Evolutionary conservation across 306 rosid genomes (phyloP).

Genomic region (Vicia faba): DNA sequence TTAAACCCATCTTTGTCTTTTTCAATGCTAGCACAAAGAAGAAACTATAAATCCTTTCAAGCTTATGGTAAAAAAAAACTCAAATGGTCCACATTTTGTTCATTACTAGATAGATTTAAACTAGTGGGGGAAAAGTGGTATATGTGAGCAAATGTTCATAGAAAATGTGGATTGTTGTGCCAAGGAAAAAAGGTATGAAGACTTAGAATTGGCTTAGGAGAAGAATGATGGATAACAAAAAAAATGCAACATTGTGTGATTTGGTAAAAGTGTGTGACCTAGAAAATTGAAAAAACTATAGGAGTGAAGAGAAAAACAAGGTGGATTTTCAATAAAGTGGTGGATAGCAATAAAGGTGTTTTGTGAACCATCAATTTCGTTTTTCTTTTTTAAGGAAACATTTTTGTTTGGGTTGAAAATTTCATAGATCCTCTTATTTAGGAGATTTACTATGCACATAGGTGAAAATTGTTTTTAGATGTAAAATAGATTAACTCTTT

Average conservation of each 20-base stretch:
- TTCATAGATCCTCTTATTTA: slow-evolving; percentile 60
- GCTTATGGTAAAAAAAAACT: not conserved
- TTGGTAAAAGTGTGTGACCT: slow-evolving; percentile 32
- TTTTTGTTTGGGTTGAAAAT: slow-evolving; percentile 45
- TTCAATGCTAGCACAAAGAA: slow-evolving; percentile 1
- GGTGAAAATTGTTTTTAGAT: not conserved
- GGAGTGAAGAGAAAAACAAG: slow-evolving; percentile 39
- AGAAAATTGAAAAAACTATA: slow-evolving; percentile 39
- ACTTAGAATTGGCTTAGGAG: not conserved
- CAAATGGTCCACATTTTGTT: slow-evolving; percentile 8
- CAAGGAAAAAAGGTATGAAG: not conserved
- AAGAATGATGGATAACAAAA: slow-evolving; percentile 7
- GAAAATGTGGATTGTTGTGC: not conserved
- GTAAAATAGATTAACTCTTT: too few relatives aligned
- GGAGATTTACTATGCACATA: slow-evolving; percentile 37
- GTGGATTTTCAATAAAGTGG: slow-evolving; percentile 36
- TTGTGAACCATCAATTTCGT: slow-evolving; percentile 37
- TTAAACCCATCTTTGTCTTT: slow-evolving; percentile 54
- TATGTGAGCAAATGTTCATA: slow-evolving; percentile 9
- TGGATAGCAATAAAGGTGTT: slow-evolving; percentile 39
- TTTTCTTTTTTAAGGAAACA: slow-evolving; percentile 46
- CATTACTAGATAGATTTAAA: not conserved
- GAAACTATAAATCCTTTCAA: slow-evolving; percentile 21
- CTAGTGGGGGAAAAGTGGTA: not conserved
- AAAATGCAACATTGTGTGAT: slow-evolving; percentile 27